Conservation (phyloP, 345 rosid genomes). For the Cardamine chenopodiifolia region DNA sequence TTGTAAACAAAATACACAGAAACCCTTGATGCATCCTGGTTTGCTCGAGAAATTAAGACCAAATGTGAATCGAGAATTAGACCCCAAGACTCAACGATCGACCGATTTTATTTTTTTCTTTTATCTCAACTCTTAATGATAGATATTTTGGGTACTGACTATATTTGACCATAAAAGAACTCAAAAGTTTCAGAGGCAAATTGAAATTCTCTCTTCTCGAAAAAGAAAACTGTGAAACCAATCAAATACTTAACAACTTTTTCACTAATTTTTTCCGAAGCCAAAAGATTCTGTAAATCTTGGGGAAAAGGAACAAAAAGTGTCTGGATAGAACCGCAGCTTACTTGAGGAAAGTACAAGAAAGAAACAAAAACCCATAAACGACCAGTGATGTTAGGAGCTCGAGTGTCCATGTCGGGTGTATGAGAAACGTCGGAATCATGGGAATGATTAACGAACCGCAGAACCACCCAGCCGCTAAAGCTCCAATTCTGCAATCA, state of each 20-base stretch:
- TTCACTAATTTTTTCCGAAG: neutral
- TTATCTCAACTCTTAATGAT: neutral
- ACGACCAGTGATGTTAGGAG: constrained; percentile 87
- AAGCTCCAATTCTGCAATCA: constrained; percentile 71
- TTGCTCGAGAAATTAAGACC: neutral
- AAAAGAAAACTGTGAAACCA: neutral
- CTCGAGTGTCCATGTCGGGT: constrained; percentile 96
- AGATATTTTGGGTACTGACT: neutral
- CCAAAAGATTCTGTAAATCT: neutral
- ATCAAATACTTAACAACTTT: constrained; percentile 5
- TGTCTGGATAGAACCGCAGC: neutral
- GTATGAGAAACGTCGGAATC: constrained; percentile 68
- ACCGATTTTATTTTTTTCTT: neutral
- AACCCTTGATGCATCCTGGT: neutral
- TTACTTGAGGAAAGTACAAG: constrained; percentile 87
- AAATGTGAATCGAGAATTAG: neutral
- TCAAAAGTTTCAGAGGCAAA: neutral
- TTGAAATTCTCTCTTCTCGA: neutral
- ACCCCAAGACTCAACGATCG: neutral
- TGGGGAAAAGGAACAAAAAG: neutral
- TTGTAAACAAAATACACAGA: neutral
- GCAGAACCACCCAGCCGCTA: constrained; percentile 78
- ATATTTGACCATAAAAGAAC: neutral
- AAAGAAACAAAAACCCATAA: constrained; percentile 76
- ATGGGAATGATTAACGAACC: constrained; percentile 82